Conservation (phyloP, 495 filamentous ascomycete species). For the Penicillium dipodomyicola region DNA sequence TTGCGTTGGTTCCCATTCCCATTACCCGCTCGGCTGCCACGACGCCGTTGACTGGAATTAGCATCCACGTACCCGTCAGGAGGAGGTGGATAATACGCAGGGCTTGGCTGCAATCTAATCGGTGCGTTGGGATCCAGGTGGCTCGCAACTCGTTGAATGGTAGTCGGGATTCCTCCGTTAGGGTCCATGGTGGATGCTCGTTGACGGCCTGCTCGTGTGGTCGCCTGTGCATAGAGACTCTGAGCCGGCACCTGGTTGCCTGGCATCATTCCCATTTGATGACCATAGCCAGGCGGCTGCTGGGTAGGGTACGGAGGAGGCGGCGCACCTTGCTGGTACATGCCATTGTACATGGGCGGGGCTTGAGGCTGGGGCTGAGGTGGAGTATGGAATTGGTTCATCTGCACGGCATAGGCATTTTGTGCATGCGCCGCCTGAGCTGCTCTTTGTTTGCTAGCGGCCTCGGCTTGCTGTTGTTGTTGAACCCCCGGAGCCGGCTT, state of each 20-base stretch:
- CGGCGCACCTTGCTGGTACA: slow-evolving; percentile 77
- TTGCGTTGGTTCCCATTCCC: slow-evolving; percentile 58
- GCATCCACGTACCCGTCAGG: slow-evolving; percentile 74
- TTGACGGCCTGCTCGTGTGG: slow-evolving; percentile 77
- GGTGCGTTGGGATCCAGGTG: slow-evolving; percentile 95
- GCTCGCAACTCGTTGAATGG: slow-evolving; percentile 93
- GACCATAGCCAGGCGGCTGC: slow-evolving; percentile 62
- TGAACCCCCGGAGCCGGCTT: slow-evolving; percentile 95
- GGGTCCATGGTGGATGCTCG: slow-evolving; percentile 95
- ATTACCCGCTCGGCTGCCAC: slow-evolving; percentile 69
- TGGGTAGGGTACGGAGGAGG: slow-evolving; percentile 82
- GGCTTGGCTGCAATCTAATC: slow-evolving; percentile 91
- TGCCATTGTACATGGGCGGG: slow-evolving; percentile 74
- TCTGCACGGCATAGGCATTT: slow-evolving; percentile 56
- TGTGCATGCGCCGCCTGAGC: slow-evolving; percentile 62
- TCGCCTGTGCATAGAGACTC: slow-evolving; percentile 84
- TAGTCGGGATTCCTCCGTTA: slow-evolving; percentile 84
- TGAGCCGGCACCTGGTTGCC: slow-evolving; percentile 60
- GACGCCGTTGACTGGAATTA: slow-evolving; percentile 63
- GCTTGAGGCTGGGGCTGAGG: slow-evolving; percentile 45
- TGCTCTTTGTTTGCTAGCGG: slow-evolving; percentile 80
- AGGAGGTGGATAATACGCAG: slow-evolving; percentile 97
- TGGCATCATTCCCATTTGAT: slow-evolving; percentile 71
- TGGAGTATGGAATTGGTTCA: slow-evolving; percentile 54
- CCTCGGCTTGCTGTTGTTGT: slow-evolving; percentile 93